Percentiles rank a stretch among this genome's conserved stretches.
Conservation (phyloP, 768 basidiomycete genomes). For the Lactarius psammicola region DNA sequence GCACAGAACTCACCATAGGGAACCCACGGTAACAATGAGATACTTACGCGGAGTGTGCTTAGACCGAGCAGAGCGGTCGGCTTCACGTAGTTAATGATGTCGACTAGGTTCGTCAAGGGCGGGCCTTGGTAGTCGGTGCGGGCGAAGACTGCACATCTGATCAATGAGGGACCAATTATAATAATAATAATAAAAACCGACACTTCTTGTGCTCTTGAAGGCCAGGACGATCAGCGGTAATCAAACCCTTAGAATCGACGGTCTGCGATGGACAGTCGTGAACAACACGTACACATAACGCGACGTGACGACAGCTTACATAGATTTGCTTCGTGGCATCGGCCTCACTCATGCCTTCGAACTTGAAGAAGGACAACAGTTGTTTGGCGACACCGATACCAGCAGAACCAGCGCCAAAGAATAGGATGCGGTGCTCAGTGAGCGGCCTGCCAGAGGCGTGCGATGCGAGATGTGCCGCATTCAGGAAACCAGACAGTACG, state of each 20-base stretch:
- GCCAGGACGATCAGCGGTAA: constrained; percentile 67
- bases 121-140: constrained; percentile 76
- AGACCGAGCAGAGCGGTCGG: constrained; percentile 89
- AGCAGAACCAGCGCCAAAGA: constrained; percentile 90
- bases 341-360: constrained; percentile 70
- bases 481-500: constrained; percentile 85
- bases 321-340: constrained; percentile 78
- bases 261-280: constrained; percentile 15
- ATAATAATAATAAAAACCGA: constrained; percentile 34
- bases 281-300: not conserved
- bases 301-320: constrained; percentile 38
- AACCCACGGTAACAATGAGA: constrained; percentile 15
- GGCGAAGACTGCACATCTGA: constrained; percentile 60
- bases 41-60: constrained; percentile 67
- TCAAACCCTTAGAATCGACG: constrained; percentile 84
- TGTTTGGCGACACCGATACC: constrained; percentile 93
- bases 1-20: constrained; percentile 19
- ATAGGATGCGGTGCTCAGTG: constrained; percentile 78
- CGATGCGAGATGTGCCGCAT: constrained; percentile 78
- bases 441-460: constrained; percentile 64
- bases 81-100: constrained; percentile 77
- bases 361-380: constrained; percentile 83
- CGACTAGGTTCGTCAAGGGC: constrained; percentile 72
- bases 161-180: constrained; percentile 6
- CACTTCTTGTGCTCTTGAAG: constrained; percentile 85